Evolutionary conservation across 805 yeast genomes (phyloP).

Genomic region (Debaryomyces prosopidis): DNA sequence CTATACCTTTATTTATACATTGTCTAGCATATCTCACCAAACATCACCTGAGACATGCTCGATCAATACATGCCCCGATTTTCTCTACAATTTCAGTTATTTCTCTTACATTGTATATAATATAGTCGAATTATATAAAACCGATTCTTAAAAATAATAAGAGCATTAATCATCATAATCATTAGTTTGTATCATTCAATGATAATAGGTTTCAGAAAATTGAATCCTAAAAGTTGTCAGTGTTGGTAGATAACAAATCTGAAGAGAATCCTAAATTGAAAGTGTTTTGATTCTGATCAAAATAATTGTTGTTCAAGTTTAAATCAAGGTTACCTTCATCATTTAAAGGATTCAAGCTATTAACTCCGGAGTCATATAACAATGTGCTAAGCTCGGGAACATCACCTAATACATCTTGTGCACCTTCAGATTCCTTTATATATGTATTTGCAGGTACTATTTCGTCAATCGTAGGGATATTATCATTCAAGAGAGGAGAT

Average conservation of each 20-base stretch:
- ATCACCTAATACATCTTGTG: not conserved
- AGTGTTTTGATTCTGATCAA: not conserved
- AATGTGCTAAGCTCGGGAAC: not conserved
- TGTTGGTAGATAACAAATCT: constrained; percentile 5
- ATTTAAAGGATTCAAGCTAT: constrained; percentile 2
- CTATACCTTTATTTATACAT: too few species aligned
- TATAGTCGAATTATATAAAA: too few species aligned
- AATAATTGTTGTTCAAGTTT: not conserved
- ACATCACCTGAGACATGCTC: too few species aligned
- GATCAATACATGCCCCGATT: too few species aligned
- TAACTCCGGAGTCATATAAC: constrained; percentile 2
- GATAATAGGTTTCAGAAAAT: too few species aligned
- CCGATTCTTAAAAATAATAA: too few species aligned
- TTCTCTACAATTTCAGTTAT: too few species aligned
- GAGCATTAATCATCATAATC: too few species aligned
- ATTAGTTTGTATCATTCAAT: too few species aligned
- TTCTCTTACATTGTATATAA: too few species aligned
- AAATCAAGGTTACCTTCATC: not conserved
- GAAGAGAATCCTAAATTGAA: constrained; percentile 1
- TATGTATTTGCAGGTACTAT: not conserved
- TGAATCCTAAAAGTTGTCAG: not conserved
- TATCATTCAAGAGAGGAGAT: constrained; percentile 4
- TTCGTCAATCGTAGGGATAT: not conserved
- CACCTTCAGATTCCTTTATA: not conserved
- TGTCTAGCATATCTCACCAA: too few species aligned